phyloP scores from a whole-genome alignment of 805 yeast genomes.

The Candida lessepsii region DNA sequence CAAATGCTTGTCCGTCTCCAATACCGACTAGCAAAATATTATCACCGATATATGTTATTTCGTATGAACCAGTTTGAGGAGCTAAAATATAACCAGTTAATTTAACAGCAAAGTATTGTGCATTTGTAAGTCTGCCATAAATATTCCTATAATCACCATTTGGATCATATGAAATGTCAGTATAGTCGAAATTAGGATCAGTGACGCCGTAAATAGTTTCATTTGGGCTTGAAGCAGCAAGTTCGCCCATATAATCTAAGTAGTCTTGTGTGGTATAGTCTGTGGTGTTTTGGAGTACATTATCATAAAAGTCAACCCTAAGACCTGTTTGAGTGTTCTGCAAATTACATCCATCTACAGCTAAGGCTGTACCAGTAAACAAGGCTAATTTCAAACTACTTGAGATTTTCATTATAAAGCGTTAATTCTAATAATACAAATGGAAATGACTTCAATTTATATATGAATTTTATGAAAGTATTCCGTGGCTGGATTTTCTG shows the following conservation, averaged over 20 bases:
- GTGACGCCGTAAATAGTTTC: constrained; percentile 4
- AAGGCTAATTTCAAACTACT: no score
- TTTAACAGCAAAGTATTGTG: constrained; percentile 3
- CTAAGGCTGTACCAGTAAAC: no score
- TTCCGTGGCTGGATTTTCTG: no score
- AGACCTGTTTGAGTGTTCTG: no score
- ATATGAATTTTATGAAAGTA: no score
- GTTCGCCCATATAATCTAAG: not conserved
- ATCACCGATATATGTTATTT: constrained; percentile 1
- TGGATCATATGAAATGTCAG: not conserved
- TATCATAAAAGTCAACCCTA: no score
- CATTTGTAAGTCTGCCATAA: constrained; percentile 8
- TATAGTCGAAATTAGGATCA: not conserved
- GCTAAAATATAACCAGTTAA: constrained; percentile 8
- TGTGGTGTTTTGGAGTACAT: no score
- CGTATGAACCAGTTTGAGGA: constrained; percentile 6
- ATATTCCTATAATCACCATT: not conserved
- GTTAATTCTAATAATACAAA: no score
- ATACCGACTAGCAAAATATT: not conserved
- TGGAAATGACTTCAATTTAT: no score
- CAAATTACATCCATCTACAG: no score
- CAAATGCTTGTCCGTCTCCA: constrained; percentile 7
- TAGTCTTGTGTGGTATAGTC: no score
- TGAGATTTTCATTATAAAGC: no score
- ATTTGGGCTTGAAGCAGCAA: not conserved